These are phyloP conservation scores for Daldinia grandis DNA, from an alignment of 495 filamentous ascomycete species.

Conservation along the genomic window DNA sequence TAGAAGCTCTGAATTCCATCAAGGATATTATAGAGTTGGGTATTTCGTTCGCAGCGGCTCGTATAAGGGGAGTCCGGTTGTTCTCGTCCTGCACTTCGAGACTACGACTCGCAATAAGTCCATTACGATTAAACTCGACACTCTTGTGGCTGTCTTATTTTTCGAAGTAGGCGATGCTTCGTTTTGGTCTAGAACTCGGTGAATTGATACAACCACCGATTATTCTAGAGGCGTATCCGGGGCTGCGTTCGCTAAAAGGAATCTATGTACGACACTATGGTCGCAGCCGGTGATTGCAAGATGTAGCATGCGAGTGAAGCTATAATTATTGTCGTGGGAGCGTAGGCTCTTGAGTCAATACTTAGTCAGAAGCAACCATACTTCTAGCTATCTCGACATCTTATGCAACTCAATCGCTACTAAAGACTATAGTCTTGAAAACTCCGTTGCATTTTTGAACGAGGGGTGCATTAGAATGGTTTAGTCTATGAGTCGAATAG, in stretches of 20 bases:
- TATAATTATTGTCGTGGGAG: constrained; percentile 4
- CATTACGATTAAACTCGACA: constrained; percentile 41
- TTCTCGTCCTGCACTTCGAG: constrained; percentile 42
- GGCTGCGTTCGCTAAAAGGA: constrained; percentile 23
- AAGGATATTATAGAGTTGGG: constrained; percentile 38
- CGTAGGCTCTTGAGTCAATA: constrained; percentile 16
- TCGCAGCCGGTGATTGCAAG: constrained; percentile 26
- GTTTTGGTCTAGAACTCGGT: constrained; percentile 20
- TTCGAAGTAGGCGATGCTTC: constrained; percentile 27
- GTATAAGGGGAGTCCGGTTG: constrained; percentile 45
- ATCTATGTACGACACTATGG: constrained; percentile 27
- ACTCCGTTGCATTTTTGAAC: background rate
- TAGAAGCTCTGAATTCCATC: constrained; percentile 40
- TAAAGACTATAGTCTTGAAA: constrained; percentile 26
- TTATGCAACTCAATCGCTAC: constrained; percentile 28
- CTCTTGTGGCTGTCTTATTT: constrained; percentile 16
- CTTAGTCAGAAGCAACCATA: constrained; percentile 25
- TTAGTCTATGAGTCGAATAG: constrained; percentile 30
- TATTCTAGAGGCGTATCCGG: constrained; percentile 23
- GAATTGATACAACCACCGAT: constrained; percentile 18
- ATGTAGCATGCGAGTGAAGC: constrained; percentile 18
- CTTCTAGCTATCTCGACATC: constrained; percentile 14
- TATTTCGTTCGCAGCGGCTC: constrained; percentile 40
- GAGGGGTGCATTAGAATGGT: background rate
- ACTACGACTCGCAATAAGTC: constrained; percentile 45